Evolutionary conservation across 2,329 filamentous ascomycete genomes (phyloP), one percentile per base, ranked within the genome.

Genomic region (Fusarium camptoceras): DNA sequence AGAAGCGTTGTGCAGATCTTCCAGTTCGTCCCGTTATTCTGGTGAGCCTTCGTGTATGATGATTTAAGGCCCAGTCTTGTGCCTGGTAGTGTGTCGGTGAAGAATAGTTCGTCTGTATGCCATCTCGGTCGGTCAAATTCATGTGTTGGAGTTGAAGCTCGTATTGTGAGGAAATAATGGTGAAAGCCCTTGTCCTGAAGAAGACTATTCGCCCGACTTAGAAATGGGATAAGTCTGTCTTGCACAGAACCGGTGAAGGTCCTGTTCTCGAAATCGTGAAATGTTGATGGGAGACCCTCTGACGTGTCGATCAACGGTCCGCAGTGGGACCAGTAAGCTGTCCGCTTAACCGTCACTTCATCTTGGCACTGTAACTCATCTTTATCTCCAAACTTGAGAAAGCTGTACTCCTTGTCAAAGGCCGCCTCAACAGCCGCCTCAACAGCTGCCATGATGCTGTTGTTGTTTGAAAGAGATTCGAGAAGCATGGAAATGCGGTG

Each of bases 21-120:
- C 83, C 83, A 86, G 66, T 82, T 77, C n/a, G 82, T 82, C 4
- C 66, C 71, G 0, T 46, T 42, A 2, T 25, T 18, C 11, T 28
- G 16, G 14, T 11, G 10, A 5, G 3, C 3, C n/a, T 11, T 22
- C 8, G 10, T 16, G 8, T 60, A 44, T 8, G 58, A 22, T 0
- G 60, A 66, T 18, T 62, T 68, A 1, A 72, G 31, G 2, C 68
- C 66, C 15, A 72, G 12, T 0, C 66, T 14, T 0, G 61, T 68
- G 0, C 70, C 70, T 8, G 62, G 68, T 3, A 73, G 58, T 24
- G 61, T 8, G 3, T 72, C 50, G 49, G 62, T 62, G 64, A 81
- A 86, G 73, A 86, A 85, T 18, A 83, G 73, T 58, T 86, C 83
- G 64, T 86, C 84, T 0, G 82, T 82, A 62, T 86, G 84, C 84